phyloP scores from a whole-genome alignment of 805 yeast species.

The Phaffomyces thermotolerans region DNA sequence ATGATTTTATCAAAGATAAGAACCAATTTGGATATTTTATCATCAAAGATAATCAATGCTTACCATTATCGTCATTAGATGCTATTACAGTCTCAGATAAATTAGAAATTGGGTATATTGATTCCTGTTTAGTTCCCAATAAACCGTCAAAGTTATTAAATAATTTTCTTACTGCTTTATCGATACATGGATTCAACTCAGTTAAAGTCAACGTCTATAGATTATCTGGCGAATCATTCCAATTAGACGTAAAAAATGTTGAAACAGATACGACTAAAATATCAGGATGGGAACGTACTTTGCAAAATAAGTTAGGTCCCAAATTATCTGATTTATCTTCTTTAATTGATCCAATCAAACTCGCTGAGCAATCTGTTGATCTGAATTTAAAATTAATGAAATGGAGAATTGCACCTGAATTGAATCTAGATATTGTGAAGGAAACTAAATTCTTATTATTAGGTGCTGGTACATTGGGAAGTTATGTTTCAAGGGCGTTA shows the following conservation, averaged over 20 bases:
- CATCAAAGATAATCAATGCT: slow-evolving; percentile 12
- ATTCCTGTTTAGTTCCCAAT: slow-evolving; percentile 27
- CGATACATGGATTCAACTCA: slow-evolving; percentile 26
- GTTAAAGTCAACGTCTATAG: slow-evolving; percentile 37
- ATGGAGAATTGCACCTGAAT: slow-evolving; percentile 87
- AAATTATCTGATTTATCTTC: slow-evolving; percentile 77
- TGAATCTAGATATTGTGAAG: slow-evolving; percentile 62
- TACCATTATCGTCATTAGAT: slow-evolving; percentile 13
- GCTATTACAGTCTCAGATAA: slow-evolving; percentile 1
- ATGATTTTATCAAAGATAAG: slow-evolving; percentile 10
- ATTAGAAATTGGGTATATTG: slow-evolving; percentile 29
- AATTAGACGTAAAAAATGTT: slow-evolving; percentile 17
- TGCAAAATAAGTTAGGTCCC: slow-evolving; percentile 67
- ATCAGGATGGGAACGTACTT: slow-evolving; percentile 89
- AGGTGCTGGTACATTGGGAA: slow-evolving; percentile 97
- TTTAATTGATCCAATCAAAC: slow-evolving; percentile 68
- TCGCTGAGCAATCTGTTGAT: slow-evolving; percentile 90
- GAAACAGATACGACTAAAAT: slow-evolving; percentile 27
- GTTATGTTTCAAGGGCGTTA: slow-evolving; percentile 78
- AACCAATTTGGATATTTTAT: slow-evolving; percentile 23
- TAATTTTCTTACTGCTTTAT: slow-evolving; percentile 47
- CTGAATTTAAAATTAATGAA: slow-evolving; percentile 88
- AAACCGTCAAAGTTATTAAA: slow-evolving; percentile 49
- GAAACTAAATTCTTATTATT: slow-evolving; percentile 60
- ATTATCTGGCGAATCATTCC: slow-evolving; percentile 25